Base-by-base conservation (phyloP, 2,329 filamentous ascomycete genomes). In the Aplosporella prunicola region DNA sequence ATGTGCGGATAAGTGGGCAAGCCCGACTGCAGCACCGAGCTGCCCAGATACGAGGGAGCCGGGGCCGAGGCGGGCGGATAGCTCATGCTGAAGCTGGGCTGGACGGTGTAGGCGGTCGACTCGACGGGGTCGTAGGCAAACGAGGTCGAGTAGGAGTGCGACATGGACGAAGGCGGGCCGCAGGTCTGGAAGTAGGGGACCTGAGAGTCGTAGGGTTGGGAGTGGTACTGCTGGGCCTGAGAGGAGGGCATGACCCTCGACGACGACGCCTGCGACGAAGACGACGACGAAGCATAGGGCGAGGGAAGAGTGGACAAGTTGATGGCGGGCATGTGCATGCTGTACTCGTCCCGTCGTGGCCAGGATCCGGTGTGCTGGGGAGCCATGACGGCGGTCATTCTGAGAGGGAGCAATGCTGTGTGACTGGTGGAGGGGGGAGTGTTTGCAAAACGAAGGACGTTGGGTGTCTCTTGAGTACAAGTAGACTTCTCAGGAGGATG, bases 341-440 rank as follows among this genome's bases (percentile, higher is more conserved):
- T 16, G 35, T 32, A 26, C n/a, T 29, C 29, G 35, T 20, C 20
- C 13, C 35, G 28, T 38, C 31, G 32, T 26, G 28, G 38, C 38
- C 38, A 40, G 25, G 38, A 35, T 28, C 26, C 38, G 25, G 16
- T 34, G 32, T 40, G 38, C 31, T 40, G 38, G 31, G 38, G 38
- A 31, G 38, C 38, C 38, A 40, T 40, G 31, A 40, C 38, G 26
- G 31, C 38, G 34, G 38, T 40, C 38, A 40, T 40, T 34, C 31
- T 40, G 38, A 28, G 31, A 30, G 36, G 26, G 29, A 22, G 28
- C 28, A 29, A 39, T 39, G 38, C 31, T 40, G 38, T 40, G 38
- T 32, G 38, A 40, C 38, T 35, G 31, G 23, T 34, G 32, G 38
- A 18, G 20, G 31, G 38, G 38, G 30, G 24, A 37, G 18, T 15